Base-by-base conservation (phyloP, 306 rosid genomes). In the Glycyrrhiza uralensis region DNA sequence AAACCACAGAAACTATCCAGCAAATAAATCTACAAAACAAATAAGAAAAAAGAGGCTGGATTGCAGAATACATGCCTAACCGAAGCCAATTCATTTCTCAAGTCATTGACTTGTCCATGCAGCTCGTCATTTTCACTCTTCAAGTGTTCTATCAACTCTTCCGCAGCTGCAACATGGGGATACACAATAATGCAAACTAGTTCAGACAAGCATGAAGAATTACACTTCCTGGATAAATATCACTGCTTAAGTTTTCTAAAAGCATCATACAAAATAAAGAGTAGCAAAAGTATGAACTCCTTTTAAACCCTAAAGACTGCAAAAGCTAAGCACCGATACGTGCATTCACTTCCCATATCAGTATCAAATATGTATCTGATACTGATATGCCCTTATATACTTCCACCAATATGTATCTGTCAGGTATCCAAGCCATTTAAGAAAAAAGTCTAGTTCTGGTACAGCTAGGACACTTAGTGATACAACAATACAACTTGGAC, bases 111-210 rank as follows among this genome's bases (percentile, higher is more conserved):
- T 75, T 83, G 85, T 22, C 41, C 82, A 32, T 6, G 81, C 80
- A 94, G 69, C 76, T 75, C 56, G 46, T 87, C 91, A 45, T 86
- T 91, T 77, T 94, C 89, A 7, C 19, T 79, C 73, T 51, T 82
- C 59, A 89, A 80, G 79, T 94, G 90, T 54, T 91, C 85, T 26
- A 89, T 86, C 71, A 83, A 73, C 72, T 87, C 90, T 76, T 94
- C 97, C 2, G 93, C 86, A 66, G 85, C 99, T 94, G 93, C 28
- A 79, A 82, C 51, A 67, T 3, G n/a, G 19, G 62, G 30, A 32
- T 67, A 45, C 6, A 10, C n/a, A 50, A 58, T 69, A 46, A 61
- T 22, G 17, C 18, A 63, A 63, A 36, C 41, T 12, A 26, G 19
- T 69, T 58, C 2, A 56, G 32, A 35, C 64, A 35, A 24, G 23